These are phyloP conservation scores for Blastosporella zonata DNA, from an alignment of 1,284 basidiomycete genomes.

Conservation along the genomic window DNA sequence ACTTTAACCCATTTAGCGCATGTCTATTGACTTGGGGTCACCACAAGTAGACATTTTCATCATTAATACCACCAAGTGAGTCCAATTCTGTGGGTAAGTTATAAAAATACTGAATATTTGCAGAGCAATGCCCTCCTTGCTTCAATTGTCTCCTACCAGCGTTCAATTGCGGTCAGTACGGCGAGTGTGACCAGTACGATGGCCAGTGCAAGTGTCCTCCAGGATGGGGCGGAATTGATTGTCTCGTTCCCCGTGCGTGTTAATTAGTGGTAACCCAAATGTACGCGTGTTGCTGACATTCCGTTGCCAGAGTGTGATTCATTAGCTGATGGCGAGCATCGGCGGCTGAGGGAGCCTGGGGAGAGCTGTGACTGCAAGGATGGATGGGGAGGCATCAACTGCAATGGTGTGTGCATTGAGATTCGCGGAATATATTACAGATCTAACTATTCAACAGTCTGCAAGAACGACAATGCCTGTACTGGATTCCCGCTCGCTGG, in stretches of 20 bases:
- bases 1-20: not conserved
- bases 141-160: conserved; percentile 86
- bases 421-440: not conserved
- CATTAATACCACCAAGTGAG: conserved; percentile 23
- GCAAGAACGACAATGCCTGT: conserved; percentile 79
- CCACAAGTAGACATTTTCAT: conserved; percentile 18
- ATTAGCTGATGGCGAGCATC: conserved; percentile 82
- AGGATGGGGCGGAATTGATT: conserved; percentile 91
- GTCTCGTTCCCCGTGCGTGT: conserved; percentile 74
- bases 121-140: conserved; percentile 66
- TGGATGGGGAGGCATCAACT: conserved; percentile 95
- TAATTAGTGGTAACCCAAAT: not conserved
- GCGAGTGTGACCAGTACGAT: conserved; percentile 82
- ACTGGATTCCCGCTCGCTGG: conserved; percentile 67
- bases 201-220: conserved; percentile 89
- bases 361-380: conserved; percentile 86
- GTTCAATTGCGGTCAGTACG: conserved; percentile 84
- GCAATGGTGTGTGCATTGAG: conserved; percentile 70
- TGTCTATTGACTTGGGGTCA: conserved; percentile 1
- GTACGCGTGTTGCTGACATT: not conserved
- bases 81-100: too few species aligned
- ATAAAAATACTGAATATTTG: not conserved
- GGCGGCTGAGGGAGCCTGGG: conserved; percentile 76
- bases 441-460: conserved; percentile 52
- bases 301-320: conserved; percentile 77